A percentile compares a stretch with the other conserved stretches of the same genome.
Conservation (phyloP, 225 moss, liverwort and hornwort genomes). For the Sphagnum tenellum region DNA sequence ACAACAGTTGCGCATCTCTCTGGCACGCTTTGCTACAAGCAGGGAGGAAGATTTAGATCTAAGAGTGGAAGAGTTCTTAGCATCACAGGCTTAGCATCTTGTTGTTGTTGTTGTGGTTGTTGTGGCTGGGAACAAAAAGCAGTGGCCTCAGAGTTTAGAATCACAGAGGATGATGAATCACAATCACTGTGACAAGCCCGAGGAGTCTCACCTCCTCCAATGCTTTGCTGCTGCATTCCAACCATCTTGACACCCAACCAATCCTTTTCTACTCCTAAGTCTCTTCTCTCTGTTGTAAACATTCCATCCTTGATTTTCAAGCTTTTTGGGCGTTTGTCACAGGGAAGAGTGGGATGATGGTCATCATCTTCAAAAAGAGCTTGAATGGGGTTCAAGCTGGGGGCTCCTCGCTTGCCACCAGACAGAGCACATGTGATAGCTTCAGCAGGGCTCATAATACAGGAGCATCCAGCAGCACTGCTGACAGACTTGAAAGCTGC, state of each 20-base stretch:
- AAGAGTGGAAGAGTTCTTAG: slow-evolving; percentile 32
- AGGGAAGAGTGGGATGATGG: background rate
- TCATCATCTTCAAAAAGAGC: slow-evolving; percentile 33
- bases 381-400: slow-evolving; percentile 16
- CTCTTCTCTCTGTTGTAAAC: slow-evolving; percentile 21
- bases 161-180: slow-evolving; percentile 82
- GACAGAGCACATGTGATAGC: slow-evolving; percentile 27
- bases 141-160: slow-evolving; percentile 76
- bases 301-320: slow-evolving; percentile 37
- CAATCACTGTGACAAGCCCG: slow-evolving; percentile 82
- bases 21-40: slow-evolving; percentile 24
- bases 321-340: slow-evolving; percentile 40
- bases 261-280: slow-evolving; percentile 33
- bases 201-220: slow-evolving; percentile 11
- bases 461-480: slow-evolving; percentile 34
- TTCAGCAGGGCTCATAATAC: slow-evolving; percentile 26
- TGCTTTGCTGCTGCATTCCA: slow-evolving; percentile 18
- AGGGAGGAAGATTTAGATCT: slow-evolving; percentile 74
- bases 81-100: slow-evolving; percentile 55
- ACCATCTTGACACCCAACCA: slow-evolving; percentile 45
- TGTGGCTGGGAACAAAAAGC: slow-evolving; percentile 16
- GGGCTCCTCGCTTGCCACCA: slow-evolving; percentile 41
- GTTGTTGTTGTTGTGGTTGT: slow-evolving; percentile 9
- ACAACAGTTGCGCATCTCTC: slow-evolving; percentile 26
- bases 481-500: slow-evolving; percentile 34